Evolutionary conservation across 306 rosid species (phyloP).

Genomic region (Lathyrus sativus): DNA sequence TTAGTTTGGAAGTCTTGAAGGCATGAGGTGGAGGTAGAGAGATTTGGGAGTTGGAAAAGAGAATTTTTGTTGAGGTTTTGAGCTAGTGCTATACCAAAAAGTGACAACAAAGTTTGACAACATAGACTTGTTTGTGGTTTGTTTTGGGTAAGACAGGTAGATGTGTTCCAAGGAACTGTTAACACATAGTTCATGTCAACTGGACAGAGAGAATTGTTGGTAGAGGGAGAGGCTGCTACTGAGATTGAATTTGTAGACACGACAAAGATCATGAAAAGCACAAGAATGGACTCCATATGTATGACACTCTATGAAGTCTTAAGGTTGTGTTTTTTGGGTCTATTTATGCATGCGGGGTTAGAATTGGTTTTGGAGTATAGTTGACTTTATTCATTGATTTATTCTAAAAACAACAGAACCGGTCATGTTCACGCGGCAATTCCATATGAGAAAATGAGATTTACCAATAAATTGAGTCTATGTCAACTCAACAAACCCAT

Average conservation of each 20-base stretch:
- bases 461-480: neutral
- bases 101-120: constrained; percentile 62
- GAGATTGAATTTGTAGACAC: constrained; percentile 23
- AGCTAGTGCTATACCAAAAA: constrained; percentile 64
- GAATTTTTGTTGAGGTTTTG: constrained; percentile 61
- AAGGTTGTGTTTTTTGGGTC: neutral
- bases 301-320: neutral
- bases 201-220: constrained; percentile 52
- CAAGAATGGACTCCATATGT: constrained; percentile 26
- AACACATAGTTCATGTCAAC: constrained; percentile 59
- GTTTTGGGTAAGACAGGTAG: constrained; percentile 48
- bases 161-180: constrained; percentile 64
- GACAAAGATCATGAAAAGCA: constrained; percentile 41
- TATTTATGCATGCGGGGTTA: neutral
- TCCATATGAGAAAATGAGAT: neutral
- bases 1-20: constrained; percentile 60
- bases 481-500: neutral
- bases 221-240: constrained; percentile 34
- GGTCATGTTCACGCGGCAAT: neutral
- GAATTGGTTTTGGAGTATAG: constrained; percentile 3
- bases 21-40: constrained; percentile 57
- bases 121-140: constrained; percentile 40
- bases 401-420: neutral
- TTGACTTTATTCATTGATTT: neutral
- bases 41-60: constrained; percentile 58